Evolutionary conservation across 108 stramenopile genomes (phyloP).

Genomic region (Skeletonema costatum): DNA sequence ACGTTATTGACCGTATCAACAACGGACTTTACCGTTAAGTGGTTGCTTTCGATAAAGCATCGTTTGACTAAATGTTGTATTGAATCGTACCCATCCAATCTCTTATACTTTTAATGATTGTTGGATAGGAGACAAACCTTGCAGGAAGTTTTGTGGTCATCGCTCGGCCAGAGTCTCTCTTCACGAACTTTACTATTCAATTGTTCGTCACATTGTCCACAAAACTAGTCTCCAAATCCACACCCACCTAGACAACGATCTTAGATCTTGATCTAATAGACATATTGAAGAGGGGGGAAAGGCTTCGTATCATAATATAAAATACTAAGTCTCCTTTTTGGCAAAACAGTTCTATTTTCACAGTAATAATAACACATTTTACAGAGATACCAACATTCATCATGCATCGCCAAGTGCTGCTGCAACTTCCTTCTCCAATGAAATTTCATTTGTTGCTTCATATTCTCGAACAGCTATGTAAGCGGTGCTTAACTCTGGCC

Average conservation of each 20-base stretch:
- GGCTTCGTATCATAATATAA: conserved; percentile 5
- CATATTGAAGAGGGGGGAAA: conserved; percentile 10
- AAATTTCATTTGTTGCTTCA: conserved; percentile 43
- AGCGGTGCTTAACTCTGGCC: conserved; percentile 49
- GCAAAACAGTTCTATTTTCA: not conserved
- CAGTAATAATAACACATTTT: too few species aligned
- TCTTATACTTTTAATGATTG: conserved; percentile 15
- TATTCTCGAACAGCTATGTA: conserved; percentile 60
- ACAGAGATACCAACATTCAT: not conserved
- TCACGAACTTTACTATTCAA: conserved; percentile 3
- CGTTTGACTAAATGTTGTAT: not conserved
- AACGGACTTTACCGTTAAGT: conserved; percentile 95
- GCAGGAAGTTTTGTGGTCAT: conserved; percentile 5
- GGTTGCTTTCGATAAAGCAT: not conserved
- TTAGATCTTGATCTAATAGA: conserved; percentile 2
- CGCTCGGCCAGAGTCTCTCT: conserved; percentile 1
- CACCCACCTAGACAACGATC: not conserved
- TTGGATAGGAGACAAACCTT: conserved; percentile 6
- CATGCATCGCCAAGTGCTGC: conserved; percentile 33
- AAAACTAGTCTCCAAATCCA: not conserved
- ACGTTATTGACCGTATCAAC: conserved; percentile 94
- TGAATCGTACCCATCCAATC: conserved; percentile 1
- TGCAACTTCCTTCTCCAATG: conserved; percentile 54
- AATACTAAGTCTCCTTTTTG: conserved; percentile 11
- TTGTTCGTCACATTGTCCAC: conserved; percentile 7